phyloP scores from a whole-genome alignment of 2,329 filamentous ascomycete genomes.

The Aspergillus sp. region DNA sequence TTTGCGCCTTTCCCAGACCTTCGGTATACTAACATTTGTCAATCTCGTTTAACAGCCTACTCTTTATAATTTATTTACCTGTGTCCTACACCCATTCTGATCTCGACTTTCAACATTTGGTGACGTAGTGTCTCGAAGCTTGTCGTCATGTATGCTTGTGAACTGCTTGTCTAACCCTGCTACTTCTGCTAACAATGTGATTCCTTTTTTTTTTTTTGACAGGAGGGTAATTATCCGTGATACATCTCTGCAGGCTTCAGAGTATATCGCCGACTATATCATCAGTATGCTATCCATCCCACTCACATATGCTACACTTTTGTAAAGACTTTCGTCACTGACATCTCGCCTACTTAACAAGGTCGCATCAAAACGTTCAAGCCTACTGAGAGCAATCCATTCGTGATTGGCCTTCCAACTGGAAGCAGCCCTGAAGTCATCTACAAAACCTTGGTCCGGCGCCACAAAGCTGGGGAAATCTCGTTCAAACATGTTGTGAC shows the following conservation, averaged over 20 bases:
- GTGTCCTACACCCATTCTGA: conserved; percentile 2
- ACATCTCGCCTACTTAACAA: conserved; percentile 27
- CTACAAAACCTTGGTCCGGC: conserved; percentile 70
- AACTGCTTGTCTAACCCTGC: background rate
- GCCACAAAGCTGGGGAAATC: conserved; percentile 54
- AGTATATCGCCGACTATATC: conserved; percentile 79
- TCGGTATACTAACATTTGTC: background rate
- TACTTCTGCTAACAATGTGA: conserved; percentile 11
- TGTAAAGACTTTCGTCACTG: background rate
- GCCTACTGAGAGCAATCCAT: conserved; percentile 70
- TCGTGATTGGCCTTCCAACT: conserved; percentile 80
- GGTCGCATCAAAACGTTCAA: conserved; percentile 76
- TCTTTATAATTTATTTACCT: background rate
- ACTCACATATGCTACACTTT: background rate
- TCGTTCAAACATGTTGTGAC: conserved; percentile 87
- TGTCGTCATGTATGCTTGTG: conserved; percentile 26
- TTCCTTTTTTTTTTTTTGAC: background rate
- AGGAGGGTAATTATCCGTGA: conserved; percentile 86
- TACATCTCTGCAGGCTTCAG: conserved; percentile 65
- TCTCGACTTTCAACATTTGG: conserved; percentile 8
- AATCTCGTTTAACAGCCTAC: background rate
- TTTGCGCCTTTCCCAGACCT: background rate
- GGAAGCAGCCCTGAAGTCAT: conserved; percentile 77
- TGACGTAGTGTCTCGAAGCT: conserved; percentile 26
- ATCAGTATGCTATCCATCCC: conserved; percentile 53